A percentile compares a stretch with the other conserved stretches of the same genome.
phyloP scores from a whole-genome alignment of 2,329 filamentous ascomycete genomes.

The Claviceps capensis region DNA sequence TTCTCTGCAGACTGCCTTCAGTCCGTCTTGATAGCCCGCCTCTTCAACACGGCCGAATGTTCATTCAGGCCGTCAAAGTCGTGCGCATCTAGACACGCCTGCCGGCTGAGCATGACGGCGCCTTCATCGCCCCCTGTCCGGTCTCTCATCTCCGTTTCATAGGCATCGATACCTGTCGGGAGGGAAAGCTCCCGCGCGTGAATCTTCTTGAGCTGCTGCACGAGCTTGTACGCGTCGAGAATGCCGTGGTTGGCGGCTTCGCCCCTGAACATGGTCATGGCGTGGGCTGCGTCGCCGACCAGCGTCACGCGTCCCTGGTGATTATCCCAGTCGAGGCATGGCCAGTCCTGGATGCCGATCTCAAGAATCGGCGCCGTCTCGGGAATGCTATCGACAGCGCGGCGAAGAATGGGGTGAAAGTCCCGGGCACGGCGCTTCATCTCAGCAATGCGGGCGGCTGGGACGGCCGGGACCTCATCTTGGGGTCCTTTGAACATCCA shows the following conservation, averaged over 20 bases:
- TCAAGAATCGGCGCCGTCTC: conserved; percentile 23
- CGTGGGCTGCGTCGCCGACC: conserved; percentile 40
- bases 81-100: conserved; percentile 21
- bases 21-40: conserved; percentile 9
- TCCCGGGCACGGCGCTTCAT: conserved; percentile 24
- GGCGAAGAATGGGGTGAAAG: conserved; percentile 25
- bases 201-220: conserved; percentile 10
- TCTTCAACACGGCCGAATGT: conserved; percentile 18
- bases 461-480: conserved; percentile 19
- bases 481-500: conserved; percentile 25
- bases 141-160: conserved; percentile 19
- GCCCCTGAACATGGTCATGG: conserved; percentile 42
- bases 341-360: conserved; percentile 23
- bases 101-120: conserved; percentile 17
- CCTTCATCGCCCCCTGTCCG: conserved; percentile 10
- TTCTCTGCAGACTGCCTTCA: no score
- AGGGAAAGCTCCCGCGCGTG: conserved; percentile 6
- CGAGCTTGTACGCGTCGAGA: conserved; percentile 22
- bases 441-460: conserved; percentile 19
- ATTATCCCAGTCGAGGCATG: conserved; percentile 27
- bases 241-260: conserved; percentile 27
- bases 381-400: conserved; percentile 29
- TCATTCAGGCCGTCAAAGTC: conserved; percentile 17
- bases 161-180: conserved; percentile 12
- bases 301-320: conserved; percentile 30